Evolutionary conservation across 768 basidiomycete genomes (phyloP).

Genomic region (Boletus vermiculosoides): DNA sequence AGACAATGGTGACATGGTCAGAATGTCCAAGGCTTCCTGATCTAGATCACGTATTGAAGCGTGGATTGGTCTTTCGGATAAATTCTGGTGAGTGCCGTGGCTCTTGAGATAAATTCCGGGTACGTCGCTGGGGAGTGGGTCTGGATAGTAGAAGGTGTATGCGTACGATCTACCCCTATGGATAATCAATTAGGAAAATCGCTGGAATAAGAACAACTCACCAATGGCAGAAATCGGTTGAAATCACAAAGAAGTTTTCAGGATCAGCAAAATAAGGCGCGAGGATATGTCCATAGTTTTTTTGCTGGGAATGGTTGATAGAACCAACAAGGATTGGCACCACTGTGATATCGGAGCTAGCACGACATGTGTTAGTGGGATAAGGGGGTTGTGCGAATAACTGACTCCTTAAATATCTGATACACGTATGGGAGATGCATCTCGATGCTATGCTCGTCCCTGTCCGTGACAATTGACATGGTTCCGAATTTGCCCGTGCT

Average conservation of each 20-base stretch:
- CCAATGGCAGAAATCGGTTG: constrained; percentile 99
- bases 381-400: background rate
- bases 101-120: constrained; percentile 53
- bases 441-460: constrained; percentile 96
- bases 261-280: constrained; percentile 77
- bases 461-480: constrained; percentile 70
- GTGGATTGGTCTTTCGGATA: constrained; percentile 64
- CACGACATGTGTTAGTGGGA: constrained; percentile 3
- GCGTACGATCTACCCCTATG: constrained; percentile 79
- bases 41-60: constrained; percentile 82
- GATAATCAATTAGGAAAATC: constrained; percentile 1
- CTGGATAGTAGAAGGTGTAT: constrained; percentile 85
- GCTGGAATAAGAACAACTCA: constrained; percentile 33
- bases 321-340: constrained; percentile 91
- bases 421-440: constrained; percentile 95
- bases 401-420: constrained; percentile 79
- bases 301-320: constrained; percentile 59
- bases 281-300: constrained; percentile 63
- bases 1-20: constrained; percentile 54
- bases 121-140: constrained; percentile 46
- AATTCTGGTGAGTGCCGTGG: constrained; percentile 37
- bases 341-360: constrained; percentile 71
- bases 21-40: constrained; percentile 77
- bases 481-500: constrained; percentile 51
- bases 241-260: constrained; percentile 86